These are phyloP conservation scores for Silene latifolia DNA, from an alignment of 148 eudicot genomes.

Conservation along the genomic window DNA sequence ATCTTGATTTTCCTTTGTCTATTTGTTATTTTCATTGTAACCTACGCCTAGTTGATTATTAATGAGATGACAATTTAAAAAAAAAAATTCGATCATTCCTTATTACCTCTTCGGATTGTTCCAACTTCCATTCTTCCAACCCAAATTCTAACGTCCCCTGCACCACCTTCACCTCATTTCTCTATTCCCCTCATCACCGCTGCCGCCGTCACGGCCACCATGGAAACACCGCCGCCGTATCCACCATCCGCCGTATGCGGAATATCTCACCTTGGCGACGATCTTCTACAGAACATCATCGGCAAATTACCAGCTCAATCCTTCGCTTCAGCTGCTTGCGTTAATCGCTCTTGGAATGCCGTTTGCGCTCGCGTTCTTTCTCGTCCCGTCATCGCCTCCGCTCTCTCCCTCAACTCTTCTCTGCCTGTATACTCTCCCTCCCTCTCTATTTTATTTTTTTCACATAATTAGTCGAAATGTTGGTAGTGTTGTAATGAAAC, in stretches of 20 bases:
- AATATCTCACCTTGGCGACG: conserved; percentile 43
- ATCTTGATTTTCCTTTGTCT: no score
- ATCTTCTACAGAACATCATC: conserved; percentile 52
- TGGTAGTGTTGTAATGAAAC: neutral
- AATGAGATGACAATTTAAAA: no score
- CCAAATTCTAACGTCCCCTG: neutral
- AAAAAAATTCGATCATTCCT: no score
- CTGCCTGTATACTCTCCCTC: conserved; percentile 32
- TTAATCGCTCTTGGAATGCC: conserved; percentile 63
- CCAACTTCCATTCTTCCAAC: no score
- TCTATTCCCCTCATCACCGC: neutral
- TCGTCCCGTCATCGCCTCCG: conserved; percentile 60
- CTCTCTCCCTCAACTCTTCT: conserved; percentile 55
- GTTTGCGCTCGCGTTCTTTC: conserved; percentile 51
- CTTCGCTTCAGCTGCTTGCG: conserved; percentile 82
- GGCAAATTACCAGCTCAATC: conserved; percentile 60
- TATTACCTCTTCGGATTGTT: no score
- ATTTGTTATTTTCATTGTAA: no score
- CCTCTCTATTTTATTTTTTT: neutral
- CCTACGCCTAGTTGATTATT: no score
- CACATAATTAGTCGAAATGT: neutral
- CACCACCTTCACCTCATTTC: neutral
- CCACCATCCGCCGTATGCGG: neutral
- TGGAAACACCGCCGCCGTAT: conserved; percentile 14
- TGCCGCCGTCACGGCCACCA: neutral